A percentile compares a stretch with the other conserved stretches of the same genome.
These are phyloP conservation scores for Saccharomyces hybrid DNA, from an alignment of 1,139 yeast genomes.

Conservation along the genomic window DNA sequence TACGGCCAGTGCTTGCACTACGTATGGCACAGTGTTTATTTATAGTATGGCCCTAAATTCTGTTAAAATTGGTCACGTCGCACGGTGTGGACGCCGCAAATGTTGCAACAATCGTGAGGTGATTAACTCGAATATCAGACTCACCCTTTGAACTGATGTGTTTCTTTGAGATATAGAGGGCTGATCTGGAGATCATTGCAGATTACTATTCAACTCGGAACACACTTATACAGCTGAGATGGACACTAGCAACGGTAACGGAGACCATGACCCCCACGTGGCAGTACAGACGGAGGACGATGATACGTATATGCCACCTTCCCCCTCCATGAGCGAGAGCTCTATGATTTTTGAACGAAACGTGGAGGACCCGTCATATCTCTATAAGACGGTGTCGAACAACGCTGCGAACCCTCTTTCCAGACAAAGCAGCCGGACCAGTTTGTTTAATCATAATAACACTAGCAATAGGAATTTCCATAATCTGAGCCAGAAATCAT, in stretches of 20 bases:
- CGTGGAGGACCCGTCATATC: conserved; percentile 45
- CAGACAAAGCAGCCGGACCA: conserved; percentile 8
- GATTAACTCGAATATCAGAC: neutral
- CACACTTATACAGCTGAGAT: neutral
- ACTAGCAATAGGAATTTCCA: conserved; percentile 1
- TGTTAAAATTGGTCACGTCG: neutral
- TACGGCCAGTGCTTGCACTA: neutral
- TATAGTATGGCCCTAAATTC: neutral
- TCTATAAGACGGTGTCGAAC: neutral
- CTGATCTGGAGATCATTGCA: neutral
- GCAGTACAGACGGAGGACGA: neutral
- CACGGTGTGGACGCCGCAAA: neutral
- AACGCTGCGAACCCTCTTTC: conserved; percentile 6
- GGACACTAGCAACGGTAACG: neutral
- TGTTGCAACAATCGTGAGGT: neutral
- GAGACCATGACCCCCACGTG: neutral
- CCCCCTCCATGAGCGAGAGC: conserved; percentile 3
- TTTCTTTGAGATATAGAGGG: neutral
- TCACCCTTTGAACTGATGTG: neutral
- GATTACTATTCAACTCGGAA: neutral
- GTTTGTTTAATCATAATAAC: conserved; percentile 3
- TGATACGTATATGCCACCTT: neutral
- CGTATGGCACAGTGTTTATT: neutral
- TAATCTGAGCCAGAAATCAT: neutral
- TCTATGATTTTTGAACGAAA: conserved; percentile 51